Evolutionary conservation across 176 grass and related monocot species (phyloP), one percentile per base, ranked within the genome.

Genomic region (Avena eriantha): DNA sequence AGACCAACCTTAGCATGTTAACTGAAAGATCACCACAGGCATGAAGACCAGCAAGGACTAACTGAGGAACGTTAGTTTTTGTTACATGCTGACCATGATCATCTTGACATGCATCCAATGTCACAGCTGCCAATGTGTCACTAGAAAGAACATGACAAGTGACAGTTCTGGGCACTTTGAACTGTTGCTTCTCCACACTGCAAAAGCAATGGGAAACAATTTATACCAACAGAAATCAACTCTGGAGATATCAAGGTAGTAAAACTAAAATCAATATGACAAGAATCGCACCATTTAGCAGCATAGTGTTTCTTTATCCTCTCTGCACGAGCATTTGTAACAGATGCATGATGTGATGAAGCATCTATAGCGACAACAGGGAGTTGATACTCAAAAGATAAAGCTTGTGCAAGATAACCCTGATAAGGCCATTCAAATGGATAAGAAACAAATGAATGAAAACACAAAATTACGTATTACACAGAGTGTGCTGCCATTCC

Each of bases 1-100:
- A 66, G 34, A 89, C 34, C 64, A 83, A 99, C 97, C 94, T 99
- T 87, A 99, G 87, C 97, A 99, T 99, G 84, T 96, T 94, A 71
- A 94, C 94, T 85, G 92, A 99, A 90, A 99, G 94, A 71, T 96
- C 97, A 76, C 97, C 94, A 76, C 97, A 99, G 48, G 97, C 97
- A 88, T 99, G 92, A 83, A 99, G 97, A 77, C 97, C 94, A 75
- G 94, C 89, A 18, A 99, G 88, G 79, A 99, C 75, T 80, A 96
- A 93, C 57, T 85, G 55, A 87, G 80, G 77, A 23, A 46, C 71
- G 46, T 67, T 60, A 53, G 50, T 83, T 73, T 87, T 79, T 31
- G 24, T 78, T 83, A 78, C 47, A 46, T 80, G 68, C 83, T 84
- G 68, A 68, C 21, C 78, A 83, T 87, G 77, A 58, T 90, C 65